Conservation (phyloP, 1,139 yeast species). For the Zygosaccharomyces sapae region DNA sequence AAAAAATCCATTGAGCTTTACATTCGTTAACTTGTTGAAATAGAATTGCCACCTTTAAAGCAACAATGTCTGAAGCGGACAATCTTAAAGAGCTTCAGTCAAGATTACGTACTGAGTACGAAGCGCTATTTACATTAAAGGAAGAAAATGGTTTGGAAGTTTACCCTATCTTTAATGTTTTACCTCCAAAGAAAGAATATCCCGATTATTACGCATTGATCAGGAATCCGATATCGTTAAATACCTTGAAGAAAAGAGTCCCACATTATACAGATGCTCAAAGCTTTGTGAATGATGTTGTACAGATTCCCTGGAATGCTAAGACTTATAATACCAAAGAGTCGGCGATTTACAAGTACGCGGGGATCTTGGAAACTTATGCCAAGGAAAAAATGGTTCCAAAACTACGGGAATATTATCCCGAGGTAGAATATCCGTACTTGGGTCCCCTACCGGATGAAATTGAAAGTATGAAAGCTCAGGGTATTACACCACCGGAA, state of each 20-base stretch:
- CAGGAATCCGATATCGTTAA: slow-evolving; percentile 67
- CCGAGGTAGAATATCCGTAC: slow-evolving; percentile 56
- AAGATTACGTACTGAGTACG: slow-evolving; percentile 25
- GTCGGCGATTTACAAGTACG: slow-evolving; percentile 66
- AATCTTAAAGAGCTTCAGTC: slow-evolving; percentile 15
- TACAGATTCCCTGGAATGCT: slow-evolving; percentile 88
- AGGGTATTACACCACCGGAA: slow-evolving; percentile 19
- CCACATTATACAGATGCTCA: slow-evolving; percentile 55
- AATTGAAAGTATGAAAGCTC: slow-evolving; percentile 15
- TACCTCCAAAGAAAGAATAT: slow-evolving; percentile 52
- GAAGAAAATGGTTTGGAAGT: slow-evolving; percentile 45
- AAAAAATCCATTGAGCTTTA: not conserved
- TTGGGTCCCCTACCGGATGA: slow-evolving; percentile 71
- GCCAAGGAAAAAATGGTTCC: slow-evolving; percentile 55
- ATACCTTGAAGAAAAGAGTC: slow-evolving; percentile 53
- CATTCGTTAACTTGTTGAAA: not conserved
- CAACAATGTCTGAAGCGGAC: slow-evolving; percentile 15
- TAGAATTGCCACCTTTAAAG: not conserved
- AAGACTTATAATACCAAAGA: slow-evolving; percentile 71
- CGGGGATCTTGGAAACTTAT: slow-evolving; percentile 62
- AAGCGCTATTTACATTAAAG: slow-evolving; percentile 40
- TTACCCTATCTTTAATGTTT: slow-evolving; percentile 48
- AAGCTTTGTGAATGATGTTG: slow-evolving; percentile 70
- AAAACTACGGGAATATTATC: slow-evolving; percentile 40
- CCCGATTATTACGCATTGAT: slow-evolving; percentile 71